These are phyloP conservation scores for Cladosporium cucumerinum DNA, from an alignment of 2,329 filamentous ascomycete genomes.

Conservation along the genomic window DNA sequence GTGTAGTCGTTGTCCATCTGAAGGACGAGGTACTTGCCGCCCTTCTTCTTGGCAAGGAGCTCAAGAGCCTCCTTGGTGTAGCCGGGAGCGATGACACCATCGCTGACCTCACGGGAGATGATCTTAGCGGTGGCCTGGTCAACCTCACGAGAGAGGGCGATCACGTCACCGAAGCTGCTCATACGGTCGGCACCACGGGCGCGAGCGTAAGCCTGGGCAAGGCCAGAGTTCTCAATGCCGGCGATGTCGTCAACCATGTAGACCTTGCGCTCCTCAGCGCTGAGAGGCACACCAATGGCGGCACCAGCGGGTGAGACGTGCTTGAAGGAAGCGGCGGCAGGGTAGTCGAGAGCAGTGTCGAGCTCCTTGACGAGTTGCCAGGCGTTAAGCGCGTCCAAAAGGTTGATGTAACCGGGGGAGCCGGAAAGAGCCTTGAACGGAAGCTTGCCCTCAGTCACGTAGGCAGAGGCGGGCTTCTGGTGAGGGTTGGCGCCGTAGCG, in stretches of 20 bases:
- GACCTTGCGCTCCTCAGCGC: constrained; percentile 85
- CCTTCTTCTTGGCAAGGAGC: constrained; percentile 97
- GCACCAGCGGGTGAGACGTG: constrained; percentile 96
- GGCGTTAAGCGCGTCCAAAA: constrained; percentile 91
- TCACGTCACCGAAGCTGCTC: constrained; percentile 97
- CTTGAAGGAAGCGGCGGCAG: constrained; percentile 97
- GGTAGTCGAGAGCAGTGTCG: constrained; percentile 78
- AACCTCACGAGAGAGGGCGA: constrained; percentile 85
- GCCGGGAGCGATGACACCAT: constrained; percentile 88
- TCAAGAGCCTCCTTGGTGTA: constrained; percentile 83
- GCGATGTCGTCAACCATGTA: constrained; percentile 97
- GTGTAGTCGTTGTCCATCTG: constrained; percentile 88
- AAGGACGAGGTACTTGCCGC: constrained; percentile 90
- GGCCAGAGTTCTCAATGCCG: constrained; percentile 76
- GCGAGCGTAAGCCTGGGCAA: constrained; percentile 93
- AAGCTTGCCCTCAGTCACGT: constrained; percentile 65
- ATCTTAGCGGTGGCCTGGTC: constrained; percentile 94
- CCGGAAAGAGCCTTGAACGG: constrained; percentile 95
- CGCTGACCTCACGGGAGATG: constrained; percentile 95
- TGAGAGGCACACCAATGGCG: constrained; percentile 85
- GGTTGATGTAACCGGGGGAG: constrained; percentile 93
- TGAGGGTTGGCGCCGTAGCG: constrained; percentile 97
- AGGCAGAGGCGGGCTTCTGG: constrained; percentile 93
- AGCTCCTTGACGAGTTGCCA: constrained; percentile 98
- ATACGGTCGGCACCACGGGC: constrained; percentile 95